phyloP scores from a whole-genome alignment of 202 grass and related monocot genomes.

The Saccharum hybrid region DNA sequence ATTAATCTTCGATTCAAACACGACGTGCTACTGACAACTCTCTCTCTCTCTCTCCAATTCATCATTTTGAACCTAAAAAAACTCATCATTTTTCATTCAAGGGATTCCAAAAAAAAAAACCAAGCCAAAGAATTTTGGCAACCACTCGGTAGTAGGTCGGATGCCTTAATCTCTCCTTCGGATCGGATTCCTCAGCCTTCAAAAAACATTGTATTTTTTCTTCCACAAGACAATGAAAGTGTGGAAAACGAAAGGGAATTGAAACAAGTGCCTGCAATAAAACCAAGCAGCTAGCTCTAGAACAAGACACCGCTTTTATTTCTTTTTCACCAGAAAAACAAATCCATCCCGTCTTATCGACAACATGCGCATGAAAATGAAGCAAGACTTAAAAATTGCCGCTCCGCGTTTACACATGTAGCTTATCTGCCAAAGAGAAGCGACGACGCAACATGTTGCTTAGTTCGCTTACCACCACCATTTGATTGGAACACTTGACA shows the following conservation, averaged over 20 bases:
- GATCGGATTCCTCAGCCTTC: background rate
- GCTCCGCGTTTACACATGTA: constrained; percentile 2
- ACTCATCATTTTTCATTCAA: constrained; percentile 24
- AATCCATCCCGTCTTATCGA: constrained; percentile 45
- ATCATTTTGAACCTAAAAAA: background rate
- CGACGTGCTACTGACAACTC: constrained; percentile 43
- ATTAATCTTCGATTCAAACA: constrained; percentile 46
- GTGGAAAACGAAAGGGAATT: constrained; percentile 47
- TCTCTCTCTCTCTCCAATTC: background rate
- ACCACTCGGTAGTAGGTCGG: constrained; percentile 23
- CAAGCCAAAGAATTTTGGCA: constrained; percentile 26
- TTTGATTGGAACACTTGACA: constrained; percentile 19
- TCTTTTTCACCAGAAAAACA: constrained; percentile 32
- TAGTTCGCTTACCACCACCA: background rate
- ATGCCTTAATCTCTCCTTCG: constrained; percentile 39
- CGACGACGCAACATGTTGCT: constrained; percentile 28
- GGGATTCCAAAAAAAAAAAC: constrained; percentile 2
- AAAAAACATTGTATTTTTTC: background rate
- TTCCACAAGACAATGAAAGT: constrained; percentile 41
- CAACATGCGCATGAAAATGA: constrained; percentile 52
- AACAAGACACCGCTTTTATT: constrained; percentile 37
- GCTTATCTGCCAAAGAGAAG: constrained; percentile 35
- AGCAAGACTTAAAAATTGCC: constrained; percentile 29
- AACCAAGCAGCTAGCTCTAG: constrained; percentile 34
- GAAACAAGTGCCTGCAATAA: constrained; percentile 34